phyloP scores from a whole-genome alignment of 371 early-diverging fungal species.

The Mortierella sp. region DNA sequence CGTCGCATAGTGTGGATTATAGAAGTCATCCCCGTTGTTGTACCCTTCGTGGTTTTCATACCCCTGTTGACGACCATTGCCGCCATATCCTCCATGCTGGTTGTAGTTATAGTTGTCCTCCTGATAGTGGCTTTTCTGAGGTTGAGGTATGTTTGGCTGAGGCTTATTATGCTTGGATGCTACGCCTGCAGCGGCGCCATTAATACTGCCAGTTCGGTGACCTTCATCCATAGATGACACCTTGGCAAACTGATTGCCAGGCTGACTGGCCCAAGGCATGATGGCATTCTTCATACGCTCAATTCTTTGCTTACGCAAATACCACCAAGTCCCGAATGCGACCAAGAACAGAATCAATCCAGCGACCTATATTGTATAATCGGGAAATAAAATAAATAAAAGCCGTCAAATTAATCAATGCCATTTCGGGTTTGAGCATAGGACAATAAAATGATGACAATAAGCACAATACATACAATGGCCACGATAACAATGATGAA shows the following conservation, averaged over 20 bases:
- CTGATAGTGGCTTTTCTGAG: constrained; percentile 16
- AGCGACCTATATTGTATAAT: constrained; percentile 21
- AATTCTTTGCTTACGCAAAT: constrained; percentile 28
- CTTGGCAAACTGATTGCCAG: constrained; percentile 29
- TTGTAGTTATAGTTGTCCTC: neutral
- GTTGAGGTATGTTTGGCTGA: constrained; percentile 17
- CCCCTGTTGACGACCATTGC: constrained; percentile 1
- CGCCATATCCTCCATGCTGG: constrained; percentile 17
- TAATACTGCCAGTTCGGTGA: neutral
- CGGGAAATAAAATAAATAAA: neutral
- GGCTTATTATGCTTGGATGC: constrained; percentile 17
- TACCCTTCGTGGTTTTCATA: constrained; percentile 11
- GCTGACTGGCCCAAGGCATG: constrained; percentile 43
- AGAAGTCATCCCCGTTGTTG: constrained; percentile 28
- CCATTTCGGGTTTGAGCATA: neutral
- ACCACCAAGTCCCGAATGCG: constrained; percentile 19
- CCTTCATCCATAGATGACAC: constrained; percentile 28
- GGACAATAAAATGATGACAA: neutral
- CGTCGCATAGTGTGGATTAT: constrained; percentile 35
- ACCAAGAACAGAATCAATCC: constrained; percentile 25
- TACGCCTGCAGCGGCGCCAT: constrained; percentile 7
- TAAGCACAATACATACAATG: too few relatives aligned
- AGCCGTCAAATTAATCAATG: neutral
- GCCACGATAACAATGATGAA: constrained; percentile 24
- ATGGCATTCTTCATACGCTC: constrained; percentile 40